Evolutionary conservation across 352 stramenopile genomes (phyloP).

Genomic region (Phytophthora fragariaefolia): DNA sequence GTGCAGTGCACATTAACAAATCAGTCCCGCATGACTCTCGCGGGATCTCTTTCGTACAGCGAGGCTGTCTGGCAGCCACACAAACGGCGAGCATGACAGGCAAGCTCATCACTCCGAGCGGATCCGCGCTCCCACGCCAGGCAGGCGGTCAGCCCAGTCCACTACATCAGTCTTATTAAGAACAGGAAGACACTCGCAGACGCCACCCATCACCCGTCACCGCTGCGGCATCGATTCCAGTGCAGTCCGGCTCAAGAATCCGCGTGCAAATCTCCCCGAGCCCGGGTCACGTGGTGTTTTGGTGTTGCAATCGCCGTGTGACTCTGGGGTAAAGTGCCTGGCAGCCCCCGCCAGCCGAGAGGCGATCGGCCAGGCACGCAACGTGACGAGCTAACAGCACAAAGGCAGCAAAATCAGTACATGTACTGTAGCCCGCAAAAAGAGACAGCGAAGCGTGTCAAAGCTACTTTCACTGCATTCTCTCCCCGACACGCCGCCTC

Average conservation of each 20-base stretch:
- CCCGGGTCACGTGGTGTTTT: conserved; percentile 6
- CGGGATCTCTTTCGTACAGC: conserved; percentile 29
- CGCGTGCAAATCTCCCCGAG: background rate
- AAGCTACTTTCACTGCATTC: no score
- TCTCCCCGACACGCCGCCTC: no score
- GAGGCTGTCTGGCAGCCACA: conserved; percentile 22
- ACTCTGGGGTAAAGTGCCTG: conserved; percentile 27
- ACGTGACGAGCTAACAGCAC: background rate
- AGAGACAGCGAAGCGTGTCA: no score
- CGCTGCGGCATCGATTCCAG: background rate
- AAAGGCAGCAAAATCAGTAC: background rate
- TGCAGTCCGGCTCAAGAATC: background rate
- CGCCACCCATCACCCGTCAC: background rate
- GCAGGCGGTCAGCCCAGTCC: no score
- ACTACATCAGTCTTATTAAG: no score
- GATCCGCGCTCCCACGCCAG: conserved; percentile 5
- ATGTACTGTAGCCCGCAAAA: no score
- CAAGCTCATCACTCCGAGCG: conserved; percentile 20
- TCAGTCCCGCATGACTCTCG: conserved; percentile 28
- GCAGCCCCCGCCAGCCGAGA: background rate
- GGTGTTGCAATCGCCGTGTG: conserved; percentile 27
- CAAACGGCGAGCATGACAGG: conserved; percentile 10
- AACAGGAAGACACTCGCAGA: conserved; percentile 12
- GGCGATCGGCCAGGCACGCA: conserved; percentile 14
- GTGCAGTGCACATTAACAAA: conserved; percentile 20